Conservation (phyloP, 1,284 basidiomycete species). For the Ganoderma sinense region DNA sequence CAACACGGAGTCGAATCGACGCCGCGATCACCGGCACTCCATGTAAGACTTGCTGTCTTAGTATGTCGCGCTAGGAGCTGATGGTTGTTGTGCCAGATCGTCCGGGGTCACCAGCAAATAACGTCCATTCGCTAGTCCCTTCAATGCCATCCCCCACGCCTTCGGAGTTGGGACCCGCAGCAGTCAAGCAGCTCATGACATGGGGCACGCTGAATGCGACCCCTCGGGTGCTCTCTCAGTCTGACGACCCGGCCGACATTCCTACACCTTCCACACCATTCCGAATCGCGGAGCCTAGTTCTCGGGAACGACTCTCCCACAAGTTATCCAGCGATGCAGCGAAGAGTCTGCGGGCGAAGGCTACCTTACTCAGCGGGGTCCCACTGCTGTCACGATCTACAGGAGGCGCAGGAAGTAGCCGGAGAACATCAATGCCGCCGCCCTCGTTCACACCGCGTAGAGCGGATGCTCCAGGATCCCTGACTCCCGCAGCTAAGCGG, state of each 20-base stretch:
- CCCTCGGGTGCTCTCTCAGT: conserved; percentile 80
- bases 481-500: conserved; percentile 84
- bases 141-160: conserved; percentile 88
- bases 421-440: conserved; percentile 69
- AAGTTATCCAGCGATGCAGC: conserved; percentile 78
- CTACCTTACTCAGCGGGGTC: conserved; percentile 55
- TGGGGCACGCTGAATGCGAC: conserved; percentile 91
- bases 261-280: conserved; percentile 69
- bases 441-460: conserved; percentile 74
- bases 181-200: conserved; percentile 90
- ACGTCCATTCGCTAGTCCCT: conserved; percentile 78
- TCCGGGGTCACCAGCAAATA: conserved; percentile 61
- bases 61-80: conserved; percentile 17
- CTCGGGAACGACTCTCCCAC: conserved; percentile 81
- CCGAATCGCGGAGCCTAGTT: conserved; percentile 71
- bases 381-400: conserved; percentile 45
- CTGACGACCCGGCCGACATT: conserved; percentile 57
- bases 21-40: conserved; percentile 89
- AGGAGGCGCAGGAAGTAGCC: conserved; percentile 35
- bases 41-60: conserved; percentile 48
- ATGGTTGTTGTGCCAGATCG: conserved; percentile 52
- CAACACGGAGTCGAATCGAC: conserved; percentile 86
- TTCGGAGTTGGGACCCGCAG: conserved; percentile 74
- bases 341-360: conserved; percentile 75
- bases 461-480: conserved; percentile 67